Evolutionary conservation across 768 basidiomycete species (phyloP).

Genomic region (Mycena alexandri): DNA sequence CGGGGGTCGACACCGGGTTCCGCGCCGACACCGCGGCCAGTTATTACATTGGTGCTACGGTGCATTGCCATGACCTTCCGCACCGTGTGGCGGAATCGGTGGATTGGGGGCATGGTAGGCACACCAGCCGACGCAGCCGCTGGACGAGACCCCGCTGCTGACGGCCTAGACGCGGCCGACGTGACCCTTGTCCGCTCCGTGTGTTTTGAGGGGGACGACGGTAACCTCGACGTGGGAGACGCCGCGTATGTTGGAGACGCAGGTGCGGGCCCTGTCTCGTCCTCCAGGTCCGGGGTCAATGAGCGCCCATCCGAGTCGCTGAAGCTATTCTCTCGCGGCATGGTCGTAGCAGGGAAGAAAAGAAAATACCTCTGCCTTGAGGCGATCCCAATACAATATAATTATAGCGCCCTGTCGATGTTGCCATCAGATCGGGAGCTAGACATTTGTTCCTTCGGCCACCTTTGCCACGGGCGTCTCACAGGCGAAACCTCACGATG

Average conservation of each 20-base stretch:
- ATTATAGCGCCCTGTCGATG: constrained; percentile 22
- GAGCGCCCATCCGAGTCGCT: constrained; percentile 75
- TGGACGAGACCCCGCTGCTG: not conserved
- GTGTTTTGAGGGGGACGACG: constrained; percentile 34
- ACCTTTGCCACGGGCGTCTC: too few species aligned
- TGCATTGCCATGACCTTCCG: constrained; percentile 75
- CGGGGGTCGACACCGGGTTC: constrained; percentile 82
- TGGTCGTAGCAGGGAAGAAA: constrained; percentile 37
- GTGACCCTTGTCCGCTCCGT: constrained; percentile 31
- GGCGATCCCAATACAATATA: constrained; percentile 13
- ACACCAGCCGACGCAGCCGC: too few species aligned
- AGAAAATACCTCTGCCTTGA: constrained; percentile 8
- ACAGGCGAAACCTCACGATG: too few species aligned
- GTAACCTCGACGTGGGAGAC: constrained; percentile 30
- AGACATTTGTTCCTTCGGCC: too few species aligned
- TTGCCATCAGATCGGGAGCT: constrained; percentile 14
- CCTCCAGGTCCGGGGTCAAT: constrained; percentile 73
- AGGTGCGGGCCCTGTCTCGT: constrained; percentile 46
- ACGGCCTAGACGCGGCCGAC: constrained; percentile 30
- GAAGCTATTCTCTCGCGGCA: constrained; percentile 79
- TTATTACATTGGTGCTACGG: constrained; percentile 59
- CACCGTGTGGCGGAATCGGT: constrained; percentile 67
- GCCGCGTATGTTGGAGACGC: constrained; percentile 41
- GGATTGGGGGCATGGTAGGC: constrained; percentile 53
- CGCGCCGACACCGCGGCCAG: constrained; percentile 63